phyloP scores from a whole-genome alignment of 2,329 filamentous ascomycete genomes.

The Hypoxylon sp. region DNA sequence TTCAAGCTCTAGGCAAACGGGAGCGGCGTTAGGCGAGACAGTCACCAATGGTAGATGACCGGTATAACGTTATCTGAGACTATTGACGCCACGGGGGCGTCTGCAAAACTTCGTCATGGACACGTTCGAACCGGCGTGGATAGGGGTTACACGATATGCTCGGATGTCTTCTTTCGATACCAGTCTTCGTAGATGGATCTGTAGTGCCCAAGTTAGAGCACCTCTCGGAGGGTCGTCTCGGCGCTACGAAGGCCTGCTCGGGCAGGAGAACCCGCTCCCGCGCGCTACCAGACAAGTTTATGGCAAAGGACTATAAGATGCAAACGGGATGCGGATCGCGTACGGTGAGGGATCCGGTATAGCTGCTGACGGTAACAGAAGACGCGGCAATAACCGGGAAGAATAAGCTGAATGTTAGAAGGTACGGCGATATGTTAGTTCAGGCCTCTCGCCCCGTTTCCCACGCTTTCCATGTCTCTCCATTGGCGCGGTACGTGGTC shows the following conservation, averaged over 20 bases:
- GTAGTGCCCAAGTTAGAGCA: constrained; percentile 20
- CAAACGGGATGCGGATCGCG: constrained; percentile 8
- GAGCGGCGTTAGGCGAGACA: constrained; percentile 15
- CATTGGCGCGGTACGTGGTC: constrained; percentile 29
- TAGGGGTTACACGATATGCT: constrained; percentile 21
- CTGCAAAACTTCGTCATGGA: constrained; percentile 5
- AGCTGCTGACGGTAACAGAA: constrained; percentile 7
- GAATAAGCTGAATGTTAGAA: constrained; percentile 26
- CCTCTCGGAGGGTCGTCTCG: not conserved
- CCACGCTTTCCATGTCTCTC: constrained; percentile 28
- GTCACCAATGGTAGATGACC: constrained; percentile 9
- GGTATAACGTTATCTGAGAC: constrained; percentile 7
- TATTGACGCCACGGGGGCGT: constrained; percentile 13
- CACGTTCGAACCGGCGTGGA: constrained; percentile 7
- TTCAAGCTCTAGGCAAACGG: constrained; percentile 24
- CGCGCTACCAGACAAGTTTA: not conserved
- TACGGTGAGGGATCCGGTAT: constrained; percentile 6
- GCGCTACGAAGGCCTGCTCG: constrained; percentile 3
- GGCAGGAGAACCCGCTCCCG: constrained; percentile 2
- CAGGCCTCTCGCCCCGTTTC: constrained; percentile 29
- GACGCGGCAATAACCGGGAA: constrained; percentile 30
- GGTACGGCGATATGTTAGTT: constrained; percentile 13
- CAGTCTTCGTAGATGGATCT: constrained; percentile 10
- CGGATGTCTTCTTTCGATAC: constrained; percentile 7
- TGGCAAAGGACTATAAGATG: not conserved